Evolutionary conservation across 495 filamentous ascomycete species (phyloP).

Genomic region (Penicillium argentinense): DNA sequence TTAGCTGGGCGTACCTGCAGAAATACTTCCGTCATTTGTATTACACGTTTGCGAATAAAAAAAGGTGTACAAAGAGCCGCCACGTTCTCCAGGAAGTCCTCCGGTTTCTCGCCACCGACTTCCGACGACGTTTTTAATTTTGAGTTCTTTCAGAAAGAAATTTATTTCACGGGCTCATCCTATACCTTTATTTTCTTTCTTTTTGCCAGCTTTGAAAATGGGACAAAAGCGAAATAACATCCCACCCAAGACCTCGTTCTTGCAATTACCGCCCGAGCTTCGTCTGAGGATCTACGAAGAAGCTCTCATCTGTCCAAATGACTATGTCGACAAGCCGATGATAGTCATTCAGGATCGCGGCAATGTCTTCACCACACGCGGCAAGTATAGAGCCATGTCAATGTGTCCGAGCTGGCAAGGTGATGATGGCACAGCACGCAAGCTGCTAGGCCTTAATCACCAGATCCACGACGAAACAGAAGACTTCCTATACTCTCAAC

Average conservation of each 20-base stretch:
- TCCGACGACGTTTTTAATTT: too few relatives aligned
- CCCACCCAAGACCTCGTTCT: slow-evolving; percentile 15
- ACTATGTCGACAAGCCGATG: slow-evolving; percentile 34
- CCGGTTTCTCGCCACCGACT: too few relatives aligned
- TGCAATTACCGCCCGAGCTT: slow-evolving; percentile 37
- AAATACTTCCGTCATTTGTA: too few relatives aligned
- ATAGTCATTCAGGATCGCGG: slow-evolving; percentile 39
- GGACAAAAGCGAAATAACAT: neutral
- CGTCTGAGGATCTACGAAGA: slow-evolving; percentile 46
- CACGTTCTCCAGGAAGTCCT: too few relatives aligned
- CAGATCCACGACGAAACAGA: slow-evolving; percentile 46
- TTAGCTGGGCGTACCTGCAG: too few relatives aligned
- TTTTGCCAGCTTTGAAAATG: neutral
- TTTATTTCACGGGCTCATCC: too few relatives aligned
- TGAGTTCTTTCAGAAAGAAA: too few relatives aligned
- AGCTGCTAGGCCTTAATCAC: slow-evolving; percentile 34
- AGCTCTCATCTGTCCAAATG: slow-evolving; percentile 35
- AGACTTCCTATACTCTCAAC: slow-evolving; percentile 36
- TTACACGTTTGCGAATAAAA: too few relatives aligned
- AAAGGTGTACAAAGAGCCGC: too few relatives aligned
- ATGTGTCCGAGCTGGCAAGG: slow-evolving; percentile 41
- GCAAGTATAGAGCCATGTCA: slow-evolving; percentile 33
- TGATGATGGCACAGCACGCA: slow-evolving; percentile 31
- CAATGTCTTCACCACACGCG: slow-evolving; percentile 31
- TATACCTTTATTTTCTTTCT: neutral